Evolutionary conservation across 306 rosid species (phyloP).

Genomic region (Sphenostylis stenocarpa): DNA sequence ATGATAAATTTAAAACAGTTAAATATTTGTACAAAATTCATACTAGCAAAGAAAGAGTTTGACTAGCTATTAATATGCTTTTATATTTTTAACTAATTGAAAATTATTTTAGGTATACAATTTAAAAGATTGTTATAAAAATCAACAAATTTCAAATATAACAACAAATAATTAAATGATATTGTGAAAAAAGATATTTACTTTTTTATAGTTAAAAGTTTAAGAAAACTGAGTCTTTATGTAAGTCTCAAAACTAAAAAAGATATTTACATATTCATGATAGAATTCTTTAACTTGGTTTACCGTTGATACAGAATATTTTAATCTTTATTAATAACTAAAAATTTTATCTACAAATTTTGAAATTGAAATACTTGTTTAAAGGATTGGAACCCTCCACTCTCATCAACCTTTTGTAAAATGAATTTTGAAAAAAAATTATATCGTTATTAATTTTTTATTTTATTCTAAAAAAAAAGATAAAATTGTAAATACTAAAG

Average conservation of each 20-base stretch:
- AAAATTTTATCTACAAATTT: too few species aligned
- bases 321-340: too few species aligned
- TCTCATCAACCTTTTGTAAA: too few species aligned
- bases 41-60: neutral
- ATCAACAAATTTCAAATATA: neutral
- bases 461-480: neutral
- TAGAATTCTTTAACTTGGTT: too few species aligned
- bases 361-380: too few species aligned
- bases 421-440: neutral
- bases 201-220: neutral
- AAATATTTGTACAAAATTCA: neutral
- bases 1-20: too few species aligned
- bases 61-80: neutral
- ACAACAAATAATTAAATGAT: too few species aligned
- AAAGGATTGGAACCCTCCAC: too few species aligned
- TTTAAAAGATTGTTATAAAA: neutral
- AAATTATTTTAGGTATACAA: neutral
- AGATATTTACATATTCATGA: neutral
- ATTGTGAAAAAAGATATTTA: too few species aligned
- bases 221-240: too few species aligned
- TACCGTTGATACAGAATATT: too few species aligned
- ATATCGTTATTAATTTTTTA: neutral
- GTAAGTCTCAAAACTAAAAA: too few species aligned
- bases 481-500: neutral
- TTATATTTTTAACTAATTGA: neutral